A percentile compares a stretch with the other conserved stretches of the same genome.
Conservation (phyloP, 441 rosid genomes). For the Pelargonium citronellum region DNA sequence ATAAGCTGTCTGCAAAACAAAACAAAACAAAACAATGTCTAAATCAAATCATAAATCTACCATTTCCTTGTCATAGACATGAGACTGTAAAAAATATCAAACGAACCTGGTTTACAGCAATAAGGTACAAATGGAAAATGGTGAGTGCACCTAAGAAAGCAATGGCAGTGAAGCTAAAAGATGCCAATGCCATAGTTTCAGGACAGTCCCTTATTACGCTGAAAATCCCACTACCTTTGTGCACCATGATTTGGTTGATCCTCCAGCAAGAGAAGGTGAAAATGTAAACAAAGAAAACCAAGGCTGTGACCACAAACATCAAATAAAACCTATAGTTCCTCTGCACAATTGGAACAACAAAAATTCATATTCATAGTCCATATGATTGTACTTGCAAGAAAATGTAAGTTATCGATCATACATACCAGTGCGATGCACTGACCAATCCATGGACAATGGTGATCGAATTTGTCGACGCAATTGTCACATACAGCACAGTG, state of each 20-base stretch:
- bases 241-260: conserved; percentile 24
- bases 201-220: conserved; percentile 27
- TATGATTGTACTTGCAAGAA: no score
- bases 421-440: conserved; percentile 49
- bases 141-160: conserved; percentile 40
- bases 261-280: conserved; percentile 38
- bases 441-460: conserved; percentile 59
- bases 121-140: conserved; percentile 36
- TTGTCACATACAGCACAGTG: conserved; percentile 48
- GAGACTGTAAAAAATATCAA: not conserved
- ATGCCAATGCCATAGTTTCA: conserved; percentile 28
- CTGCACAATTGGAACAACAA: conserved; percentile 25
- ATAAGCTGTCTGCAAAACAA: conserved; percentile 49
- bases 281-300: conserved; percentile 34
- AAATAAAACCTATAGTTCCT: conserved; percentile 42
- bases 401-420: no score
- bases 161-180: conserved; percentile 34
- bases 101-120: conserved; percentile 42
- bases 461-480: conserved; percentile 51
- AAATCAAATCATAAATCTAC: not conserved
- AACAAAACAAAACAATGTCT: not conserved
- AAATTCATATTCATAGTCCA: no score
- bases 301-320: conserved; percentile 31
- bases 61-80: no score
- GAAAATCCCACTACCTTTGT: conserved; percentile 20